phyloP scores from a whole-genome alignment of 75 land plant genomes.

The Selaginella tamariscina region DNA sequence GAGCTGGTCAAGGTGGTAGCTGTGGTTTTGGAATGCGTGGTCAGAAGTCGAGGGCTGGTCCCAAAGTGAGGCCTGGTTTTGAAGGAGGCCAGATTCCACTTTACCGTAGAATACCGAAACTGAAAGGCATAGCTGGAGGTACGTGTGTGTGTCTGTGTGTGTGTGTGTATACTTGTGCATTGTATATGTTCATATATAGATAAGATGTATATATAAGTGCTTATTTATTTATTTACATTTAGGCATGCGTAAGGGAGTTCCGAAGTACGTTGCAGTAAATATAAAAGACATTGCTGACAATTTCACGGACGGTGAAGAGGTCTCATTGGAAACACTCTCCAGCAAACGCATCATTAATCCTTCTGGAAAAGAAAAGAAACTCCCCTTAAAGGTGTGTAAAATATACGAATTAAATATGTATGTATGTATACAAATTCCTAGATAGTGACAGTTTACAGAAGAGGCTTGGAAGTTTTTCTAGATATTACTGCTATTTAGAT shows the following conservation, averaged over 20 bases:
- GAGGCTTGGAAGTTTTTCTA: too few relatives aligned
- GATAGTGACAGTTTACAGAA: too few relatives aligned
- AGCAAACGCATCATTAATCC: slow-evolving; percentile 73
- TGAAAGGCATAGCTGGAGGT: slow-evolving; percentile 96
- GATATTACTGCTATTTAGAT: too few relatives aligned
- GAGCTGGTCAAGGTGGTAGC: slow-evolving; percentile 88
- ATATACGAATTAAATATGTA: too few relatives aligned
- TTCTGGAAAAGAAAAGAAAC: slow-evolving; percentile 74
- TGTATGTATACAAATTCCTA: too few relatives aligned
- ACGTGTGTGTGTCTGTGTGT: too few relatives aligned
- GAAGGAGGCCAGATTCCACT: slow-evolving; percentile 98
- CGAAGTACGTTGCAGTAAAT: slow-evolving; percentile 82
- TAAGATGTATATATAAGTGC: too few relatives aligned
- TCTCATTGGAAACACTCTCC: slow-evolving; percentile 75
- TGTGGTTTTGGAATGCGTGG: slow-evolving; percentile 99
- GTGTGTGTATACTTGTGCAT: too few relatives aligned
- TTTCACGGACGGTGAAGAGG: slow-evolving; percentile 82
- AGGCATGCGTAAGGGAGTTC: slow-evolving; percentile 88
- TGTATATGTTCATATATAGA: too few relatives aligned
- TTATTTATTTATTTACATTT: too few relatives aligned
- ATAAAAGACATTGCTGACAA: slow-evolving; percentile 61
- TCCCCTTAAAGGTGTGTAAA: slow-evolving; percentile 63
- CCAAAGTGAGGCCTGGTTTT: slow-evolving; percentile 81
- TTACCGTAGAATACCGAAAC: slow-evolving; percentile 76
- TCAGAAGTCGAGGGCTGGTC: slow-evolving; percentile 95